phyloP scores from a whole-genome alignment of 331 rosid genomes.

The Quercus tomentella region DNA sequence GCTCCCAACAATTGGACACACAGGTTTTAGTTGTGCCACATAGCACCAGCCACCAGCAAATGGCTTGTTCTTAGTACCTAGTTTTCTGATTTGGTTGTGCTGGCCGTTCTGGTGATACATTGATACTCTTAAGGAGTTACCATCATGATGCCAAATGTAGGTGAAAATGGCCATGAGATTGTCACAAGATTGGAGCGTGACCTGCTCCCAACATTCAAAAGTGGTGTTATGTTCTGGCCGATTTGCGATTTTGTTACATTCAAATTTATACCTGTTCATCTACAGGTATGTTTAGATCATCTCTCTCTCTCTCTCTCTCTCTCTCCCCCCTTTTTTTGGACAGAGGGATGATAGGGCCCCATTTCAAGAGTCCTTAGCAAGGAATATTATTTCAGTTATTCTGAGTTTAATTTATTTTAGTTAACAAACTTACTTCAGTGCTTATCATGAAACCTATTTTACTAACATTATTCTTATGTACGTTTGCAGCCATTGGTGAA shows the following conservation, averaged over 20 bases:
- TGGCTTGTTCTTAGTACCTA: background rate
- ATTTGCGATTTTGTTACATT: constrained; percentile 64
- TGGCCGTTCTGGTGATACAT: background rate
- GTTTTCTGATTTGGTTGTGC: background rate
- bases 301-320: background rate
- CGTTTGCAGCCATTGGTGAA: constrained; percentile 68
- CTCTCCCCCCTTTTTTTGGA: background rate
- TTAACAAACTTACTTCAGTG: background rate
- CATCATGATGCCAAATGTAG: constrained; percentile 37
- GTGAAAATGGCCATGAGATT: constrained; percentile 52
- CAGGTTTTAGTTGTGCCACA: background rate
- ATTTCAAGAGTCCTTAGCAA: background rate
- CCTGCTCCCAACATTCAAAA: constrained; percentile 57
- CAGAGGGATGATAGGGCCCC: background rate
- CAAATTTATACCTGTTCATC: constrained; percentile 58
- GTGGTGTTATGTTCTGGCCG: constrained; percentile 66
- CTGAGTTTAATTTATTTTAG: constrained; percentile 1
- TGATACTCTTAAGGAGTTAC: constrained; percentile 1
- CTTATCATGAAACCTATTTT: background rate
- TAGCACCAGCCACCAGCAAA: background rate
- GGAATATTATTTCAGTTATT: background rate
- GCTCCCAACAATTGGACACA: background rate
- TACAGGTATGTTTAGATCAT: constrained; percentile 47
- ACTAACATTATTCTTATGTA: constrained; percentile 13
- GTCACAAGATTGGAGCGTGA: constrained; percentile 57